phyloP scores from a whole-genome alignment of 2,329 filamentous ascomycete genomes.

The Claviceps paspali region DNA sequence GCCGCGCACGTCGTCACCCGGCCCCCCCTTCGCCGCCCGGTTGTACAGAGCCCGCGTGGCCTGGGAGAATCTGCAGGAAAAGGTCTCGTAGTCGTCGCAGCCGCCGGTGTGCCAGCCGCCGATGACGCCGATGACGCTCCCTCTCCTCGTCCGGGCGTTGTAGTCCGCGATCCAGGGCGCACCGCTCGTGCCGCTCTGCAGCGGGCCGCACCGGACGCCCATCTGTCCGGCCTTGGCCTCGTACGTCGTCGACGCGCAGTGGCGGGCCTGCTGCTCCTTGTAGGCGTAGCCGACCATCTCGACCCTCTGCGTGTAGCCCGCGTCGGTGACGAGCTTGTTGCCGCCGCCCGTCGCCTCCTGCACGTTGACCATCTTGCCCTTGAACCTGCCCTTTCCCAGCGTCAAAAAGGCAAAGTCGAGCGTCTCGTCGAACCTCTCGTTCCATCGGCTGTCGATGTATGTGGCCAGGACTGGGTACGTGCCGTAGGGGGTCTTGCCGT shows the following conservation, averaged over 20 bases:
- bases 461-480: constrained; percentile 5
- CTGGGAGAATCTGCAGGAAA: constrained; percentile 3
- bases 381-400: constrained; percentile 5
- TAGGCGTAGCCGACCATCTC: constrained; percentile 6
- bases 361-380: constrained; percentile 5
- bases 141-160: constrained; percentile 1
- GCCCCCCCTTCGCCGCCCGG: not conserved
- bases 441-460: constrained; percentile 4
- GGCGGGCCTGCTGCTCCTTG: constrained; percentile 4
- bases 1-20: constrained; percentile 1
- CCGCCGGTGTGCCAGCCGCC: constrained; percentile 8
- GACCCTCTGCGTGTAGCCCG: constrained; percentile 4
- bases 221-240: constrained; percentile 6
- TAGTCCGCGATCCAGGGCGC: constrained; percentile 6
- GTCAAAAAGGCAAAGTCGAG: constrained; percentile 7
- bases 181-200: constrained; percentile 7
- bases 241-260: constrained; percentile 5
- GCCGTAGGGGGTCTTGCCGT: constrained; percentile 6
- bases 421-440: constrained; percentile 2
- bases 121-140: constrained; percentile 6
- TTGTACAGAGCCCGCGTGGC: constrained; percentile 2
- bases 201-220: constrained; percentile 5
- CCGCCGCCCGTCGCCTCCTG: constrained; percentile 5
- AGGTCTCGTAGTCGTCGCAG: constrained; percentile 6
- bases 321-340: constrained; percentile 6